These are phyloP conservation scores for Phytophthora capsici DNA, from an alignment of 352 stramenopile species.

Conservation along the genomic window DNA sequence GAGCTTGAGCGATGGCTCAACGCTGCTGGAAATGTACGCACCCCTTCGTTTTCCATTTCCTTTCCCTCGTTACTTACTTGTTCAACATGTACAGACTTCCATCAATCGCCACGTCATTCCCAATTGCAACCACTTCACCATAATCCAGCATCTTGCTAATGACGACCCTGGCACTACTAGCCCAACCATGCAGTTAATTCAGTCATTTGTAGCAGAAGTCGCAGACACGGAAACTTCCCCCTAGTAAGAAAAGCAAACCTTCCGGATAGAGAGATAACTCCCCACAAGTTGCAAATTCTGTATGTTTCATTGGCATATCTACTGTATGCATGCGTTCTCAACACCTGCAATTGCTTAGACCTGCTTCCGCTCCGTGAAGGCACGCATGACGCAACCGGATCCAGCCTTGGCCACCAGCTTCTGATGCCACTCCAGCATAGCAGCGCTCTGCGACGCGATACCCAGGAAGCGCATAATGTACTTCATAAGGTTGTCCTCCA, in stretches of 20 bases:
- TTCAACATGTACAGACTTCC: conserved; percentile 24
- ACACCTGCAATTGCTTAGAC: conserved; percentile 53
- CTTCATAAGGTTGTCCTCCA: conserved; percentile 90
- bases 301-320: conserved; percentile 18
- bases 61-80: conserved; percentile 1
- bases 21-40: conserved; percentile 59
- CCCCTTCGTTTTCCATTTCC: background rate
- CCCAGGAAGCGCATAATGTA: conserved; percentile 87
- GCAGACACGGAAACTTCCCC: conserved; percentile 7
- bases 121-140: conserved; percentile 78
- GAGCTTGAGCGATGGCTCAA: conserved; percentile 72
- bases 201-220: conserved; percentile 44
- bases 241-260: conserved; percentile 6
- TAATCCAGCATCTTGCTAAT: conserved; percentile 63
- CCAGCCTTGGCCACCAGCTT: conserved; percentile 87
- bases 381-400: conserved; percentile 87
- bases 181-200: conserved; percentile 55
- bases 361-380: conserved; percentile 88
- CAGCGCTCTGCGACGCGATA: conserved; percentile 76
- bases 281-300: conserved; percentile 26
- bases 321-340: conserved; percentile 9
- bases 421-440: conserved; percentile 90
- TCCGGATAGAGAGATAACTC: conserved; percentile 4
- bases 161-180: conserved; percentile 32
- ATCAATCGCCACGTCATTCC: conserved; percentile 55